Conservation (phyloP, 305 asterid species). For the Coffea humblotiana region DNA sequence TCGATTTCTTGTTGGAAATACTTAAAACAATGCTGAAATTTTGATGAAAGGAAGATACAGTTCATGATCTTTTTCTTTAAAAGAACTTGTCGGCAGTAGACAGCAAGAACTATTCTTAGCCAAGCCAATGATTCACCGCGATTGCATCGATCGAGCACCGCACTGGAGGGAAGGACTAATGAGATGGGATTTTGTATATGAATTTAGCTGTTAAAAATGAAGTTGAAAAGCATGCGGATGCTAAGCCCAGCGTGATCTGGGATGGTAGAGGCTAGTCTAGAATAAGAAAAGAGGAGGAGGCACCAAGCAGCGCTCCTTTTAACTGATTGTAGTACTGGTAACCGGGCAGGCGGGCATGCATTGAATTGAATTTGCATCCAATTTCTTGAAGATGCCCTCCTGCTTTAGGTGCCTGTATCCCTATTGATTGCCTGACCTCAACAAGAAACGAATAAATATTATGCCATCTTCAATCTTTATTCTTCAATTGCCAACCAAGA, state of each 20-base stretch:
- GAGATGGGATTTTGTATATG: too few species aligned
- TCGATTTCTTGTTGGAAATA: neutral
- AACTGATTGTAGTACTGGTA: neutral
- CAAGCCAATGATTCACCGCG: neutral
- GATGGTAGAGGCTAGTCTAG: neutral
- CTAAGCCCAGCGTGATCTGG: neutral
- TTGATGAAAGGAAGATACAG: too few species aligned
- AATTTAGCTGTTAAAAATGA: neutral
- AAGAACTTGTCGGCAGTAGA: neutral
- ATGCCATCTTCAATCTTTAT: conserved; percentile 1
- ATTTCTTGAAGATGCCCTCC: conserved; percentile 12
- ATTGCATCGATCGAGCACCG: too few species aligned
- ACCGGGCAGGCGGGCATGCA: neutral
- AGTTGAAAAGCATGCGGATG: neutral
- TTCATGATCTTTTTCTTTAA: too few species aligned
- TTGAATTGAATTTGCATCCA: neutral
- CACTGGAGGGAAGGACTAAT: too few species aligned
- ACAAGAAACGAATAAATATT: conserved; percentile 3
- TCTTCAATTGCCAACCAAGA: neutral
- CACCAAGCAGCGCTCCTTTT: neutral
- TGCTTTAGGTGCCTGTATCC: neutral
- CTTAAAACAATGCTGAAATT: too few species aligned
- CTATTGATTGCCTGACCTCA: conserved; percentile 5
- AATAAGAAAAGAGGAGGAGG: neutral
- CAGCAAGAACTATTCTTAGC: neutral